phyloP scores from a whole-genome alignment of 345 rosid genomes.

The Linum lewisii region DNA sequence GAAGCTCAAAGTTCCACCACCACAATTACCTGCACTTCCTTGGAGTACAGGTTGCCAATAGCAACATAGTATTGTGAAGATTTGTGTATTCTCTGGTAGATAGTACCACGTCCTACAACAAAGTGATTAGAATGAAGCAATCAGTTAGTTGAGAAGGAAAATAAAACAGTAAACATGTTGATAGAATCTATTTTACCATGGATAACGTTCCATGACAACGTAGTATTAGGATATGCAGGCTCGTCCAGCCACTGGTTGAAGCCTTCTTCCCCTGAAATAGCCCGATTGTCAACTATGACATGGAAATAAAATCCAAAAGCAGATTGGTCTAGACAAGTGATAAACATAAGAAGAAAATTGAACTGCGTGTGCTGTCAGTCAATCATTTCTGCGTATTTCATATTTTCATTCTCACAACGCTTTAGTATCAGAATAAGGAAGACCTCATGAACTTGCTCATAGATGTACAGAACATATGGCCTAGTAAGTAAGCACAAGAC shows the following conservation, averaged over 20 bases:
- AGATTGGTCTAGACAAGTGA: neutral
- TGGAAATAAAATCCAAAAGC: conserved; percentile 8
- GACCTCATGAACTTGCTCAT: neutral
- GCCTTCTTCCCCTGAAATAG: conserved; percentile 66
- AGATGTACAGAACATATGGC: neutral
- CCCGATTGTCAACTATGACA: conserved; percentile 17
- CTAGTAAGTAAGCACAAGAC: neutral
- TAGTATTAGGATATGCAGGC: conserved; percentile 75
- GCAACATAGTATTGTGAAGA: conserved; percentile 78
- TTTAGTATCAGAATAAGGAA: neutral
- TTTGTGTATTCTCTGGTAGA: conserved; percentile 46
- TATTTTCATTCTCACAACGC: neutral
- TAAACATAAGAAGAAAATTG: neutral
- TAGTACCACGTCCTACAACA: conserved; percentile 51
- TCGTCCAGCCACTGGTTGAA: conserved; percentile 74
- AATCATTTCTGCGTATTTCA: too few relatives aligned
- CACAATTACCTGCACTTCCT: conserved; percentile 55
- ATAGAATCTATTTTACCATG: conserved; percentile 37
- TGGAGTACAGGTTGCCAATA: conserved; percentile 67
- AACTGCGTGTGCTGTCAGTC: too few relatives aligned
- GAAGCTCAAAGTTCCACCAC: neutral
- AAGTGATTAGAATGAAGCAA: conserved; percentile 5
- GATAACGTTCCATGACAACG: conserved; percentile 73
- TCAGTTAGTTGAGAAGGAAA: conserved; percentile 8
- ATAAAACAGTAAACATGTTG: conserved; percentile 8